A percentile compares a stretch with the other conserved stretches of the same genome.
These are phyloP conservation scores for Ambrosiella beaveri DNA, from an alignment of 2,329 filamentous ascomycete species.

Conservation along the genomic window DNA sequence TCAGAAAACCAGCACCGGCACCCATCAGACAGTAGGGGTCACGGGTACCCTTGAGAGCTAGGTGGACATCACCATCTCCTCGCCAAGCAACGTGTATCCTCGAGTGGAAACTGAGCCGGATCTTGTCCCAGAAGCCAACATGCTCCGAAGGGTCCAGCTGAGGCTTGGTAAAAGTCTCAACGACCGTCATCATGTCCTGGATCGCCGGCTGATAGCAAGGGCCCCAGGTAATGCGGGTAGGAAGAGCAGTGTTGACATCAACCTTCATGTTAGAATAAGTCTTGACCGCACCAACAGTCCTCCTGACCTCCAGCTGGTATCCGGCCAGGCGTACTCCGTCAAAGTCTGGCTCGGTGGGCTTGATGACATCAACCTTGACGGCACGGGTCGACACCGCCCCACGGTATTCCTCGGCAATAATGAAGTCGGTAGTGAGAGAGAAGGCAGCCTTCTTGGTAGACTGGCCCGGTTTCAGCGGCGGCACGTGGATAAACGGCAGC, in stretches of 20 bases:
- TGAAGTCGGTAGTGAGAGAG: slow-evolving; percentile 76
- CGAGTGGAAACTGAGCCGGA: slow-evolving; percentile 84
- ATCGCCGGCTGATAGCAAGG: slow-evolving; percentile 95
- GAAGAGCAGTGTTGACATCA: slow-evolving; percentile 81
- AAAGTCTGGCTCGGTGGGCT: slow-evolving; percentile 27
- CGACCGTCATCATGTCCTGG: slow-evolving; percentile 99
- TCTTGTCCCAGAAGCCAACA: slow-evolving; percentile 98
- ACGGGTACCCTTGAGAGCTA: slow-evolving; percentile 77
- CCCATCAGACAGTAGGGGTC: slow-evolving; percentile 90
- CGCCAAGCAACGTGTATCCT: slow-evolving; percentile 80
- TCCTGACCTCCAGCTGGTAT: slow-evolving; percentile 71
- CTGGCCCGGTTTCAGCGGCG: slow-evolving; percentile 62
- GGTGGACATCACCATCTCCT: slow-evolving; percentile 85
- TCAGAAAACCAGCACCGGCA: slow-evolving; percentile 83
- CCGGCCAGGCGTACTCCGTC: slow-evolving; percentile 24
- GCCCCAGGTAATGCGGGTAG: slow-evolving; percentile 91
- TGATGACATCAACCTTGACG: slow-evolving; percentile 70
- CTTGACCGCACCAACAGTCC: slow-evolving; percentile 88
- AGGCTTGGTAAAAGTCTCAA: slow-evolving; percentile 93
- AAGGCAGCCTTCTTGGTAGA: slow-evolving; percentile 65
- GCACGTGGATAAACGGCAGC: slow-evolving; percentile 77
- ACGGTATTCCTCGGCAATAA: slow-evolving; percentile 85
- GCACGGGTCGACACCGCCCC: slow-evolving; percentile 63
- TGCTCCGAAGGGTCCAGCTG: slow-evolving; percentile 84
- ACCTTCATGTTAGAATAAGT: slow-evolving; percentile 85